Percentiles rank a stretch among this genome's conserved stretches.
Evolutionary conservation across 768 basidiomycete species (phyloP).

Genomic region (Kwoniella botswanensis): DNA sequence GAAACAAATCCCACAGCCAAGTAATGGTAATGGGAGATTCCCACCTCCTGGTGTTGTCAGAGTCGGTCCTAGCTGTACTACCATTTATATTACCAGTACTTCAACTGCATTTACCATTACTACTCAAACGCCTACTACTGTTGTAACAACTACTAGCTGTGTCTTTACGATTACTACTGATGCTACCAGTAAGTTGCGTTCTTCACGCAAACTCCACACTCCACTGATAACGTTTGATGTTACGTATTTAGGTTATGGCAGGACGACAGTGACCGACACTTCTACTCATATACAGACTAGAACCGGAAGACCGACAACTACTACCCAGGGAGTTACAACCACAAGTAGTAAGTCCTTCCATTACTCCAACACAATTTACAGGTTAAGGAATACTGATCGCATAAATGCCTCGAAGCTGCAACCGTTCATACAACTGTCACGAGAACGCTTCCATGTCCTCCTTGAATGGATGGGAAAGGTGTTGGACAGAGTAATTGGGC

Average conservation of each 20-base stretch:
- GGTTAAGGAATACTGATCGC: too few species aligned
- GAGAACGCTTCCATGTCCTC: not conserved
- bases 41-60: not conserved
- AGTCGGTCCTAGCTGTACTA: not conserved
- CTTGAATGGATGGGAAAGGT: not conserved
- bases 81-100: not conserved
- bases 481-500: not conserved
- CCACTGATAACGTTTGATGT: too few species aligned
- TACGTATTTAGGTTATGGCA: not conserved
- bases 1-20: not conserved
- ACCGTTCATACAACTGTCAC: not conserved
- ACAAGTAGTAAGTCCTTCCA: not conserved
- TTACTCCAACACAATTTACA: not conserved
- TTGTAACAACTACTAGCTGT: not conserved
- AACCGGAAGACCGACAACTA: not conserved
- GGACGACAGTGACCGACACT: not conserved
- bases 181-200: not conserved
- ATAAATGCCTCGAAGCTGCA: not conserved
- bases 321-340: not conserved
- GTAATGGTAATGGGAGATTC: not conserved
- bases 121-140: not conserved
- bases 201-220: not conserved
- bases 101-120: not conserved
- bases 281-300: not conserved
- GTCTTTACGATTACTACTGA: not conserved